Conservation (phyloP, 2,329 filamentous ascomycete genomes). For the Penicillium sp. region DNA sequence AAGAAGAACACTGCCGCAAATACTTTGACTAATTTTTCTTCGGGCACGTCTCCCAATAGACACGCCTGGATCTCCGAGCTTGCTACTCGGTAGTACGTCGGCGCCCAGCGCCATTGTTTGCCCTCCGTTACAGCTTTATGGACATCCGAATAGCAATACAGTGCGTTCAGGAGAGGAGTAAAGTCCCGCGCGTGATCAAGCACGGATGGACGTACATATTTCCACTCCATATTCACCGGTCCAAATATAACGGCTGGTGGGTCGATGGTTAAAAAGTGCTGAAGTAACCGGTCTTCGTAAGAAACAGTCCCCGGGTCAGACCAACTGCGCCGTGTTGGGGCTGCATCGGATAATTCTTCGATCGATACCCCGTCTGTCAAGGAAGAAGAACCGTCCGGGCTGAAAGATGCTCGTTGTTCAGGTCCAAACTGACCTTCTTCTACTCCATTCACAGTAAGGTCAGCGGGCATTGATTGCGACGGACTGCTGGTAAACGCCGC, state of each 20-base stretch:
- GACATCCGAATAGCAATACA: constrained; percentile 41
- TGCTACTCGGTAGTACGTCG: constrained; percentile 35
- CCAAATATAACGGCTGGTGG: constrained; percentile 38
- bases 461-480: constrained; percentile 13
- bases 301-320: constrained; percentile 22
- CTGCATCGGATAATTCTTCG: constrained; percentile 18
- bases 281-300: constrained; percentile 37
- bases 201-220: constrained; percentile 32
- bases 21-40: constrained; percentile 28
- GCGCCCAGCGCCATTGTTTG: constrained; percentile 32
- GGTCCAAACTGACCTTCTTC: constrained; percentile 14
- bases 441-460: neutral
- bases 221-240: constrained; percentile 38
- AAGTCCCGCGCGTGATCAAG: constrained; percentile 30
- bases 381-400: constrained; percentile 17
- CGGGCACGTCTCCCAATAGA: constrained; percentile 31
- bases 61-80: constrained; percentile 36
- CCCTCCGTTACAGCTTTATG: constrained; percentile 32
- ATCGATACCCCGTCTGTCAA: constrained; percentile 20
- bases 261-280: constrained; percentile 33
- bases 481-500: constrained; percentile 19
- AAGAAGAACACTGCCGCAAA: constrained; percentile 38
- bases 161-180: constrained; percentile 30
- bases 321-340: constrained; percentile 21
- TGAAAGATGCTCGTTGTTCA: constrained; percentile 16